Evolutionary conservation across 768 basidiomycete species (phyloP), one percentile per base, ranked within the genome.

Genomic region (Phaffia tasmanica): DNA sequence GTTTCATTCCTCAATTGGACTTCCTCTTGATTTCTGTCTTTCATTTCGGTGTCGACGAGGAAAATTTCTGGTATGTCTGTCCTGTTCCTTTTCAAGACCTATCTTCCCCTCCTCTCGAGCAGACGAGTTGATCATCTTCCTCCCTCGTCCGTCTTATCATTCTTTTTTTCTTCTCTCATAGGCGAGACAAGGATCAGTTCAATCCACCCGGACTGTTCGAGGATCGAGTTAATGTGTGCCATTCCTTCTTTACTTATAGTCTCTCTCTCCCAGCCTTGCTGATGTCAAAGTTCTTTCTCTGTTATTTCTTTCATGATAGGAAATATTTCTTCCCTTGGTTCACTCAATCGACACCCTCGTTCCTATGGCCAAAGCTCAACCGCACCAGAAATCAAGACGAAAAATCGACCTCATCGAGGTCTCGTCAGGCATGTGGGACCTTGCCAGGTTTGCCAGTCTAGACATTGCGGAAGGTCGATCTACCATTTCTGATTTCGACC

Each of bases 21-120:
- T 64, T 73, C 8, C 63, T 73, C 67, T 54, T 73, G 49, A 64
- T 73, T 5, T 70, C 70, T 35, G 65, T 71, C 29, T 72, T 72
- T 66, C 68, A 73, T 30, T 73, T 71, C 63, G 73, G 73, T 25
- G 58, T 70, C 50, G 72, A 72, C 56, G 53, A 65, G 62, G 70
- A 70, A 42, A 59, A 63, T 11, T 70, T 68, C 51, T 71, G 71
- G 71, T 65, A 2, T n/a, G 64, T 58, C 63, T 54, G 53, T 54
- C 29, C 15, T 23, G 4, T 30, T 16, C 8, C 23, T 15, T 29
- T 2, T 18, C 50, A 8, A 11, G 11, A 5, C 25, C 9, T 19
- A 4, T 32, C 29, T 23, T 29, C 7, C 29, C 56, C 3, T 32
- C 32, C 6, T 7, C 6, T 19, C 6, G 27, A 27, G 25, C 56